Conservation (phyloP, 768 basidiomycete species). For the Tricholoma bakamatsutake region DNA sequence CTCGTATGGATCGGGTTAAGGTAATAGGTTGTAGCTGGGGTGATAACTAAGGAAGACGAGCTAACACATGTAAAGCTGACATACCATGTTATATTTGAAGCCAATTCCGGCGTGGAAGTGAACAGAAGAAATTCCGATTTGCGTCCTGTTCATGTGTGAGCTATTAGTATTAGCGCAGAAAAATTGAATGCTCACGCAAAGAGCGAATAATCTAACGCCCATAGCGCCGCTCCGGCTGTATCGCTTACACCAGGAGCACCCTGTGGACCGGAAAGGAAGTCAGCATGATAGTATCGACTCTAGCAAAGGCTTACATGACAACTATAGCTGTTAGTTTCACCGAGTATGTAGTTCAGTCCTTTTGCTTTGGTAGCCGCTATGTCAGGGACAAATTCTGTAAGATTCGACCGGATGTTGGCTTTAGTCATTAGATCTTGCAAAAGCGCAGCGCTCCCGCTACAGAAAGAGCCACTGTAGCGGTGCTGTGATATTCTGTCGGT, state of each 20-base stretch:
- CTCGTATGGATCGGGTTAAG: constrained; percentile 50
- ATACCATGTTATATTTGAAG: constrained; percentile 63
- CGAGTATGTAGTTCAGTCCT: constrained; percentile 53
- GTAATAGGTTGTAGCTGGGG: constrained; percentile 57
- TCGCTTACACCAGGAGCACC: constrained; percentile 44
- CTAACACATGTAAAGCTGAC: constrained; percentile 1
- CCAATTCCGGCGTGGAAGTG: constrained; percentile 68
- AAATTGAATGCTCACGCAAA: constrained; percentile 26
- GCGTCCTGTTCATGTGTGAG: constrained; percentile 6
- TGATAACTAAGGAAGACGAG: not conserved
- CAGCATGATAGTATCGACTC: not conserved
- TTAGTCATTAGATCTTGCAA: constrained; percentile 67
- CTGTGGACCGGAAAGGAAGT: constrained; percentile 5
- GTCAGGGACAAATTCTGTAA: constrained; percentile 46
- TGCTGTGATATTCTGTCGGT: constrained; percentile 47
- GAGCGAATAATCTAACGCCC: constrained; percentile 53
- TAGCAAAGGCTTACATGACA: constrained; percentile 29
- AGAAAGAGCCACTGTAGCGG: constrained; percentile 58
- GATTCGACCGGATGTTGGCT: constrained; percentile 47
- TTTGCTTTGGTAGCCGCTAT: constrained; percentile 40
- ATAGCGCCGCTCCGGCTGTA: constrained; percentile 50
- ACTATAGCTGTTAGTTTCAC: constrained; percentile 53
- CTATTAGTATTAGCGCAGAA: not conserved
- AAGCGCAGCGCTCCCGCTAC: constrained; percentile 44
- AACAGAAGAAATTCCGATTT: constrained; percentile 43